Percentiles rank a stretch among this genome's conserved stretches.
phyloP scores from a whole-genome alignment of 1,284 basidiomycete genomes.

The Melampsora americana region DNA sequence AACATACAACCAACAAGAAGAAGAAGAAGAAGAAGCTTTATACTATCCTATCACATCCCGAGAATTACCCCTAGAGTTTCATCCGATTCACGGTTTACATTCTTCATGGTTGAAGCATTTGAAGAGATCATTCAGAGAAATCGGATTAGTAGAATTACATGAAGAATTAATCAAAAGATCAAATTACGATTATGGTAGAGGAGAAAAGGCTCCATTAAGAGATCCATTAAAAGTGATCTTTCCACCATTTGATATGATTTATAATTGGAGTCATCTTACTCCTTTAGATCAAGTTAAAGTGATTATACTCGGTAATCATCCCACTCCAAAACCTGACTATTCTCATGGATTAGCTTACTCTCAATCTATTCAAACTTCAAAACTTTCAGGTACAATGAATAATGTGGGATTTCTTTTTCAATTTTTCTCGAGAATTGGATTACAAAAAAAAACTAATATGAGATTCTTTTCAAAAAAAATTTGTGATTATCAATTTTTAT shows the following conservation, averaged over 20 bases:
- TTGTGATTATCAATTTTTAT: too few relatives aligned
- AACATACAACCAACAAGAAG: too few relatives aligned
- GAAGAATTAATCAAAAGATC: too few relatives aligned
- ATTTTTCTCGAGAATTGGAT: too few relatives aligned
- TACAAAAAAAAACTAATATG: too few relatives aligned
- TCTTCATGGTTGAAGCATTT: constrained; percentile 3
- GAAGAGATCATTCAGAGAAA: background rate
- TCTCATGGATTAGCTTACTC: constrained; percentile 39
- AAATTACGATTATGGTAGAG: too few relatives aligned
- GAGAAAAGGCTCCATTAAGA: too few relatives aligned
- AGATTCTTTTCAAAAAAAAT: too few relatives aligned
- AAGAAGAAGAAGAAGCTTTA: too few relatives aligned
- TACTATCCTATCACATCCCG: background rate
- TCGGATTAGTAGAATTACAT: background rate
- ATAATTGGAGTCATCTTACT: constrained; percentile 31
- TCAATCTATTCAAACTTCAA: background rate
- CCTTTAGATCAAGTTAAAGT: constrained; percentile 37
- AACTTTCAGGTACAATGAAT: constrained; percentile 13
- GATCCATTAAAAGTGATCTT: too few relatives aligned
- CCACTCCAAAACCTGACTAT: background rate
- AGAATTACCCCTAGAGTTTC: constrained; percentile 13
- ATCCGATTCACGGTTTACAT: constrained; percentile 19
- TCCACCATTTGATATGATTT: background rate
- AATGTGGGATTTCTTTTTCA: background rate
- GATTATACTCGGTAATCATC: constrained; percentile 20